Base-by-base conservation (phyloP, 2,329 filamentous ascomycete species). In the Apiospora sp. region DNA sequence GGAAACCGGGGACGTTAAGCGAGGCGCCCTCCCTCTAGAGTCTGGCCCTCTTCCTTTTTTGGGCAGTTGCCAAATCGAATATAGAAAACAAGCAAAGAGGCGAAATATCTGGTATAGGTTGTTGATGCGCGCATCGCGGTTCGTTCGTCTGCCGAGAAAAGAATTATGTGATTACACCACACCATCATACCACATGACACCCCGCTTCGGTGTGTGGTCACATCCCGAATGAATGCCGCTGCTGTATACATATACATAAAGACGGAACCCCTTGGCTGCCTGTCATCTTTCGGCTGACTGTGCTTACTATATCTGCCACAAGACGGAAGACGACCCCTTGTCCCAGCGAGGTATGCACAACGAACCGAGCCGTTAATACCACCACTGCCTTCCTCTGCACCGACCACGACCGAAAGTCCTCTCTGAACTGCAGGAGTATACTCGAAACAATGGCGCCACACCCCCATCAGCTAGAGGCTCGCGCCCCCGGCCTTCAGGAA, bases 1-100 rank as follows among this genome's bases (percentile, higher is more conserved):
- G 51, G 51, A 58, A 58, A 58, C 51, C 51, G 51, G 51, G 51
- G 51, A 58, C 27, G 5, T 49, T 58, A 58, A 58, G 30, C 54
- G 30, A 61, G 4, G 30, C 22, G 54, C 16, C 16, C 30, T 12
- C 22, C 30, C 27, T 30, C 27, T 4, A 30, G 12, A 30, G 54
- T 37, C 30, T 37, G 34, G 54, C 30, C 54, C 34, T 34, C 22
- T 37, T 19, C 27, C n/a, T 6, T 5, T 7, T 16, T 30, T 14
- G 22, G 30, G 51, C 54, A 37, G 54, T 37, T 61, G 54, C 54
- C 54, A 22, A 61, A 19, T 24, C 14, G 51, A 30, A 30, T 8
- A 54, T 5, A 54, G 51, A 19, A 5, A 30, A 30, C 24, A 58
- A 58, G 51, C 51, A 58, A 22, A 61, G 54, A 27, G n/a, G 54